These are phyloP conservation scores for Bacterosira constricta DNA, from an alignment of 108 stramenopile species.

Conservation along the genomic window DNA sequence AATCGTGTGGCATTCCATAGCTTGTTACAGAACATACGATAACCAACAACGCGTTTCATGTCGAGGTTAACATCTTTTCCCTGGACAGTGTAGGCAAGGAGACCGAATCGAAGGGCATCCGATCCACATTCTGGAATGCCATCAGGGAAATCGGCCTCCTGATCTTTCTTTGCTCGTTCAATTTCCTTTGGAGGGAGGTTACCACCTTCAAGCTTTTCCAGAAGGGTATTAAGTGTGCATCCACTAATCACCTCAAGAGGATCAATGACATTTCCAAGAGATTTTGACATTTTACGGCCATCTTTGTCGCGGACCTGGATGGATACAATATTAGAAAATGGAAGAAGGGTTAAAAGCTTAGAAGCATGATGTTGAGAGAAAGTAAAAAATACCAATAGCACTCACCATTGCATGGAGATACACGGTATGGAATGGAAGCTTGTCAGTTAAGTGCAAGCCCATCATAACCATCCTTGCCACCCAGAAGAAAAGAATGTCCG, in stretches of 20 bases:
- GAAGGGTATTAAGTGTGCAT: conserved; percentile 85
- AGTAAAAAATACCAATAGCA: not conserved
- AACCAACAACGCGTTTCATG: conserved; percentile 97
- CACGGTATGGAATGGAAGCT: conserved; percentile 95
- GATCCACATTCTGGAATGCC: conserved; percentile 99
- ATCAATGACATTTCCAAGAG: conserved; percentile 98
- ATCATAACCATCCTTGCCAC: conserved; percentile 99
- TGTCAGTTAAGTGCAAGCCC: conserved; percentile 96
- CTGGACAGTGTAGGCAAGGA: conserved; percentile 97
- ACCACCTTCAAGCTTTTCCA: conserved; percentile 87
- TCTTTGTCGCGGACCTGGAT: conserved; percentile 93
- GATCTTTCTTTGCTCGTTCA: conserved; percentile 94
- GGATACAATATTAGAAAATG: not conserved
- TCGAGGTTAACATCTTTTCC: conserved; percentile 98
- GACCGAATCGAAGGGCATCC: conserved; percentile 98
- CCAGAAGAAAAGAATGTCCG: conserved; percentile 99
- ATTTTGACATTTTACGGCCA: conserved; percentile 99
- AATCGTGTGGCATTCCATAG: conserved; percentile 98
- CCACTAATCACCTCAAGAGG: conserved; percentile 98
- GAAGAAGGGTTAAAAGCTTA: not conserved
- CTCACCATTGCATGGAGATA: conserved; percentile 98
- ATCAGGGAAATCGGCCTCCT: conserved; percentile 91
- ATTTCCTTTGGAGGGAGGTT: conserved; percentile 97
- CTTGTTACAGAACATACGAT: conserved; percentile 99
- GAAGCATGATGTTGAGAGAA: not conserved